Percentiles rank a stretch among this genome's conserved stretches.
These are phyloP conservation scores for Populus tomentosa DNA, from an alignment of 441 rosid genomes.

Conservation along the genomic window DNA sequence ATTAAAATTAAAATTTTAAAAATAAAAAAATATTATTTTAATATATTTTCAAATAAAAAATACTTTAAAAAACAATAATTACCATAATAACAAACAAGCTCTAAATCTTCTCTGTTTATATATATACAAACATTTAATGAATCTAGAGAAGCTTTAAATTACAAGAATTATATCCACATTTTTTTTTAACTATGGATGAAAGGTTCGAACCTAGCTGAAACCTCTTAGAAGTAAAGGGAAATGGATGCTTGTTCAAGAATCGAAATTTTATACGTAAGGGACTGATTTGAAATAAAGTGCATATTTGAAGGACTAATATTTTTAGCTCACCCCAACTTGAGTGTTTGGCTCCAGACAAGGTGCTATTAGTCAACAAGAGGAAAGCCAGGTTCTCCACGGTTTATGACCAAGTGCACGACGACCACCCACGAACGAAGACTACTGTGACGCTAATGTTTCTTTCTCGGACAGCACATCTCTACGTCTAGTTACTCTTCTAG, in stretches of 20 bases:
- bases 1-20: no score
- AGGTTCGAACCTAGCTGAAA: no score
- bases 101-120: no score
- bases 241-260: background rate
- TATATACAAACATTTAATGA: no score
- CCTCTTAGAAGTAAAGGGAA: background rate
- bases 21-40: no score
- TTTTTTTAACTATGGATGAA: no score
- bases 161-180: no score
- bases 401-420: background rate
- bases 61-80: no score
- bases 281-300: background rate
- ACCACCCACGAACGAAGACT: background rate
- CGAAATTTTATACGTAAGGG: background rate
- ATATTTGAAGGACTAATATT: background rate
- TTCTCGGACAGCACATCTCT: no score
- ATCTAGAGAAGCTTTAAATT: no score
- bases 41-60: no score
- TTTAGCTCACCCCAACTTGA: background rate
- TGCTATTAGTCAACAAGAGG: background rate
- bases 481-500: no score
- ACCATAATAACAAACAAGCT: fast-evolving
- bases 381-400: conserved; percentile 6
- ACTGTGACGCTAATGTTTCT: background rate
- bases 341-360: background rate